Evolutionary conservation across 768 basidiomycete genomes (phyloP), one percentile per base, ranked within the genome.

Genomic region (Fibroporia radiculosa): DNA sequence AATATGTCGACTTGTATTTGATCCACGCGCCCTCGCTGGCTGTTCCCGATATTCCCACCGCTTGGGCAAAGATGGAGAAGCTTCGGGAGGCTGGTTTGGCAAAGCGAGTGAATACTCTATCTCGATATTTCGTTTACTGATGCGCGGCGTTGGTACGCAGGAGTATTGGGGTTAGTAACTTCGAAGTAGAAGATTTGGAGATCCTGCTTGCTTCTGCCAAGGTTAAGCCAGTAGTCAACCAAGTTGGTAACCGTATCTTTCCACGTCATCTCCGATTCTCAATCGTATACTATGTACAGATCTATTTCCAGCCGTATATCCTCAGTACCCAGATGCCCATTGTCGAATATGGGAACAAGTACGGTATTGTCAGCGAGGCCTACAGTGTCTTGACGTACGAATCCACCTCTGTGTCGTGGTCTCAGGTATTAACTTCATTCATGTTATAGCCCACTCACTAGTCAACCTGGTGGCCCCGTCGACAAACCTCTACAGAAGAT

Each of bases 121-220:
- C 11, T 40, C 18, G 29, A 23, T 19, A n/a, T 20, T 6, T 11
- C 33, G 16, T 27, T n/a, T n/a, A n/a, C n/a, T n/a, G n/a, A n/a
- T n/a, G n/a, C n/a, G n/a, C n/a, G n/a, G n/a, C n/a, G n/a, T n/a
- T n/a, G n/a, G n/a, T 33, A 19, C 52, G 3, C 50, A 82, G 79
- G 75, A 81, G 75, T 58, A 82, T 84, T 44, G 83, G 82, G 18
- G 79, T 85, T 31, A 80, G 77, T 63, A 86, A 86, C 65, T 85
- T 82, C 54, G 66, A 66, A 11, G 68, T 77, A 11, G 44, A 65
- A 1, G 70, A 87, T 23, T 70, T 85, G 18, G 58, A 73, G 35
- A 66, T 68, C 16, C 63, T 85, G 18, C 61, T 85, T 12, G 66
- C 63, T n/a, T 72, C 72, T 1, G 78, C 79, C 6, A 78, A 81